Evolutionary conservation across 148 eudicot genomes (phyloP).

Genomic region (Rhododendron williamsianum): DNA sequence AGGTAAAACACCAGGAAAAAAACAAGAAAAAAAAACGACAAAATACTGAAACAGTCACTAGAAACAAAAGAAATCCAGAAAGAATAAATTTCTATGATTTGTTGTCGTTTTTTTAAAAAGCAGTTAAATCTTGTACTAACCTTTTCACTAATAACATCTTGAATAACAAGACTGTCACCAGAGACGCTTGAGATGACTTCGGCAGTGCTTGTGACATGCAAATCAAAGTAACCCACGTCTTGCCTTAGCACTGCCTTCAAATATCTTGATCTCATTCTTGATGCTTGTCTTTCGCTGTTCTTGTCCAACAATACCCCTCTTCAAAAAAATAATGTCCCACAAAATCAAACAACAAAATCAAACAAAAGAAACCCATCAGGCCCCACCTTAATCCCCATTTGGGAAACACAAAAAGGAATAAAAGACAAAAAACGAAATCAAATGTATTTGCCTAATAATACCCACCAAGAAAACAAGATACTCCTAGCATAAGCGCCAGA

Average conservation of each 20-base stretch:
- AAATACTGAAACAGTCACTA: too few relatives aligned
- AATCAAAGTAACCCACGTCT: slow-evolving; percentile 72
- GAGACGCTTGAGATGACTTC: slow-evolving; percentile 67
- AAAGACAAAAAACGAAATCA: not conserved
- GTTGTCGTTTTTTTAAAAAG: not conserved
- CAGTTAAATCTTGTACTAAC: slow-evolving; percentile 18
- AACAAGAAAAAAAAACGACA: not conserved
- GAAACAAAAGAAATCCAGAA: too few relatives aligned
- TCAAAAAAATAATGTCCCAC: not conserved
- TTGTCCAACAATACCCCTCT: slow-evolving; percentile 90
- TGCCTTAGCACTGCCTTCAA: slow-evolving; percentile 72
- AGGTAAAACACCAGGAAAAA: too few relatives aligned
- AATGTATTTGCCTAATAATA: not conserved
- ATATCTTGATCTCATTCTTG: slow-evolving; percentile 60
- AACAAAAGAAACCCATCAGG: not conserved
- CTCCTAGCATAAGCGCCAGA: slow-evolving; percentile 63
- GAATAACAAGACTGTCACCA: slow-evolving; percentile 65
- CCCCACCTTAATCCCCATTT: not conserved
- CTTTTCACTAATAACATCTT: slow-evolving; percentile 73
- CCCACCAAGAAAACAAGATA: slow-evolving; percentile 75
- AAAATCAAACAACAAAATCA: not conserved
- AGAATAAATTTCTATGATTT: not conserved
- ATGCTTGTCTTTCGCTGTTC: slow-evolving; percentile 82
- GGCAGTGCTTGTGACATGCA: slow-evolving; percentile 61
- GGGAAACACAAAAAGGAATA: not conserved